Base-by-base conservation (phyloP, 2,329 filamentous ascomycete genomes). In the Botryotinia convoluta region DNA sequence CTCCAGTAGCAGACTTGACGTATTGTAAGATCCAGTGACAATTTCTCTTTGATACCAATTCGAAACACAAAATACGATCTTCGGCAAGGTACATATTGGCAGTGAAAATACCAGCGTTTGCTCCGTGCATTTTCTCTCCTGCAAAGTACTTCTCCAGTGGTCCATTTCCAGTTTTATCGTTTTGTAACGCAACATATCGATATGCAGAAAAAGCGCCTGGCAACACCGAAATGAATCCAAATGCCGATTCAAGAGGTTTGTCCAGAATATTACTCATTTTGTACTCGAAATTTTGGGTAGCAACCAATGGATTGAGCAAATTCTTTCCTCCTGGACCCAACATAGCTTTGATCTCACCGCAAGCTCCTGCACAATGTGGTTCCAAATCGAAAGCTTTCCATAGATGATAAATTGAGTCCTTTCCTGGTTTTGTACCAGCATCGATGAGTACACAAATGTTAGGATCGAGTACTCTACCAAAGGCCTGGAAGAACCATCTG, bases 251-350 rank as follows among this genome's bases (percentile, higher is more conserved):
- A 3, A 99, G 86, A 0, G 96, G 96, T 83, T 99, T 99, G 82
- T 99, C 96, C 44, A 99, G 87, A 79, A 99, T 99, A 79, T 99
- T 99, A 59, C 94, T 97, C 94, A 99, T 98, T 83, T 99, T 99
- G 86, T 99, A 99, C 85, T 99, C 96, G 77, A 99, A 99, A 81
- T 99, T 99, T 80, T 99, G 96, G 64, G 94, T 97, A 0, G 96
- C 96, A 26, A 99, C 95, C 8, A 99, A 86, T 0, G 96, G 96
- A 79, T 99, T 99, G 63, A 99, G 85, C 22, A 99, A 86, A 75
- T 95, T 94, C 9, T 90, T 85, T 80, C 94, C 95, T 39, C 88
- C 90, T 77, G 91, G 93, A 10, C 96, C 96, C 82, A 98, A 97
- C 84, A 97, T 97, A 0, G 96, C 96, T 81, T 95, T 97, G 83